phyloP scores from a whole-genome alignment of 2,329 filamentous ascomycete species.

The Colletotrichum phormii region DNA sequence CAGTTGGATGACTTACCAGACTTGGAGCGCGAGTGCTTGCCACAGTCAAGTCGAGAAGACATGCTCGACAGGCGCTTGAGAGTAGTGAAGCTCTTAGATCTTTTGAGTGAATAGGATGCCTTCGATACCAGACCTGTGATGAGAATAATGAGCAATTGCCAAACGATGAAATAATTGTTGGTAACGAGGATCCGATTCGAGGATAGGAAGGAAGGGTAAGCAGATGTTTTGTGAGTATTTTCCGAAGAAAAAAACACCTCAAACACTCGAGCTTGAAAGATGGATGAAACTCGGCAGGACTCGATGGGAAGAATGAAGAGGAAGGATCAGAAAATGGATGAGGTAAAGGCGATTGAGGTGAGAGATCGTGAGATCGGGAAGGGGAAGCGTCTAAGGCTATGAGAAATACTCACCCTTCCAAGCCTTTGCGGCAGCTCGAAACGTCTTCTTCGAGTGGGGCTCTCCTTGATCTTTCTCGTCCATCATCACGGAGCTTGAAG shows the following conservation, averaged over 20 bases:
- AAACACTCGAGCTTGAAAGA: background rate
- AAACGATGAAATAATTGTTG: background rate
- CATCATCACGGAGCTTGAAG: background rate
- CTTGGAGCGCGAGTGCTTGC: constrained; percentile 3
- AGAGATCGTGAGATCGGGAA: background rate
- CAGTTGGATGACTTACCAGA: constrained; percentile 1
- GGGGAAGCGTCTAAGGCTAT: background rate
- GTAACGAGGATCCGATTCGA: background rate
- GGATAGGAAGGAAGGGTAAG: background rate
- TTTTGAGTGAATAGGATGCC: background rate
- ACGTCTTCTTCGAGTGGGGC: background rate
- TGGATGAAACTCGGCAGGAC: background rate
- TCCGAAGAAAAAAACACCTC: too few relatives aligned
- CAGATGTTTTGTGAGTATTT: background rate
- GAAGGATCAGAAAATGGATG: background rate
- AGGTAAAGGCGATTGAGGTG: background rate
- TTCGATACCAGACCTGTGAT: background rate
- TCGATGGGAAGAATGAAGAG: background rate
- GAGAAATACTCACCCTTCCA: background rate
- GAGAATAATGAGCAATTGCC: background rate
- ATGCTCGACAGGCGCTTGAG: background rate
- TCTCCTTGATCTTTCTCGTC: background rate
- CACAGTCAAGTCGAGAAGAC: background rate
- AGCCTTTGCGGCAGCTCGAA: background rate
- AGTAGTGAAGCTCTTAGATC: background rate